Evolutionary conservation across 2,329 filamentous ascomycete species (phyloP).

Genomic region (Botrytis sinoallii): DNA sequence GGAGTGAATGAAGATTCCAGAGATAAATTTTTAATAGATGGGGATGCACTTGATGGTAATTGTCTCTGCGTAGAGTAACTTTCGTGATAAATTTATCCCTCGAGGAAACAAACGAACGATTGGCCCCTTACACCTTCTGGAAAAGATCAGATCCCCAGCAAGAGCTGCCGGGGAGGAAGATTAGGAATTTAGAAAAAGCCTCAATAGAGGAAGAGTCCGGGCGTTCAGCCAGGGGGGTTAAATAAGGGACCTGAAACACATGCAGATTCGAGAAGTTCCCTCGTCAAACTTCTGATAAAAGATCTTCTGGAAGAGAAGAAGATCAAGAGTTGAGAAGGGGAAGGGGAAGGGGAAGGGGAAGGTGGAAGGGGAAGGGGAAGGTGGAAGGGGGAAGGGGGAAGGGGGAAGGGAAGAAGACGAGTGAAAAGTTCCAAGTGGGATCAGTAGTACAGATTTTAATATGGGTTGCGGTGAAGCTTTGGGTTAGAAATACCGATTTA

Average conservation of each 20-base stretch:
- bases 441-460: conserved; percentile 7
- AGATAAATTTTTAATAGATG: background rate
- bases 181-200: background rate
- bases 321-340: background rate
- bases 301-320: background rate
- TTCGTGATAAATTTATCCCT: conserved; percentile 11
- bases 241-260: conserved; percentile 17
- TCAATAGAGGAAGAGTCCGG: conserved; percentile 17
- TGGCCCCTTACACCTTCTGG: conserved; percentile 10
- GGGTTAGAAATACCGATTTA: background rate
- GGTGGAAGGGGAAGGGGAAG: too few relatives aligned
- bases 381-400: background rate
- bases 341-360: background rate
- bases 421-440: background rate
- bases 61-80: background rate
- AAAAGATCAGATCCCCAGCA: background rate
- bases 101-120: background rate
- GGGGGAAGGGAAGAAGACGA: background rate
- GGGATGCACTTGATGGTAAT: background rate
- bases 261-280: conserved; percentile 14
- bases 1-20: background rate
- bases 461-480: conserved; percentile 10
- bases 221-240: conserved; percentile 16
- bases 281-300: background rate
- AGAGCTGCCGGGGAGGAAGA: background rate